A percentile compares a stretch with the other conserved stretches of the same genome.
Evolutionary conservation across 2,329 filamentous ascomycete species (phyloP).

Genomic region (Ophiocordyceps robertsii): DNA sequence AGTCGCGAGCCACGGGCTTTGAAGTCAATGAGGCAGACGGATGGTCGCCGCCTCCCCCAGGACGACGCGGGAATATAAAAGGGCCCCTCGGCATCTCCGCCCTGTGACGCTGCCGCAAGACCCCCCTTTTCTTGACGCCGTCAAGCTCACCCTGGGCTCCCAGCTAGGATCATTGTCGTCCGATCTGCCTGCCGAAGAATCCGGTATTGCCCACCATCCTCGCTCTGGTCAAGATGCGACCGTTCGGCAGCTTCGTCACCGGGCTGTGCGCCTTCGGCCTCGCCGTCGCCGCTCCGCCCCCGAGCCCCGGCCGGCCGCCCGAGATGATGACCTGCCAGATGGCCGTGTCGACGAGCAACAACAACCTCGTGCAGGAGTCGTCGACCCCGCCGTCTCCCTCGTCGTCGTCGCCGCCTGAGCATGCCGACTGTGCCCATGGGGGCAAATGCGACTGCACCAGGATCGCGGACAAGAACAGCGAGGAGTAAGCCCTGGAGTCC

Average conservation of each 20-base stretch:
- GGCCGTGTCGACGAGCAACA: not conserved
- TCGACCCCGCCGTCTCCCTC: not conserved
- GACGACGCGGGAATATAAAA: too few species aligned
- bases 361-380: not conserved
- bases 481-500: slow-evolving; percentile 10
- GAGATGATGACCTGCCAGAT: not conserved
- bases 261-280: not conserved
- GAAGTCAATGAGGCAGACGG: too few species aligned
- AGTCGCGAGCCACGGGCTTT: too few species aligned
- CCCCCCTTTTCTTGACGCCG: too few species aligned
- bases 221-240: not conserved
- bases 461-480: slow-evolving; percentile 13
- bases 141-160: too few species aligned
- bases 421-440: slow-evolving; percentile 7
- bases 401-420: not conserved
- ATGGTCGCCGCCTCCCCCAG: too few species aligned
- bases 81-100: too few species aligned
- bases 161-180: too few species aligned
- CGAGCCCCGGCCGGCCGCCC: not conserved
- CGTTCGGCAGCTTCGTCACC: not conserved
- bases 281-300: not conserved
- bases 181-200: too few species aligned
- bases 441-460: slow-evolving; percentile 14
- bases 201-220: too few species aligned
- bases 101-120: too few species aligned